These are phyloP conservation scores for Colletotrichum destructivum DNA, from an alignment of 2,329 filamentous ascomycete species.

Conservation along the genomic window DNA sequence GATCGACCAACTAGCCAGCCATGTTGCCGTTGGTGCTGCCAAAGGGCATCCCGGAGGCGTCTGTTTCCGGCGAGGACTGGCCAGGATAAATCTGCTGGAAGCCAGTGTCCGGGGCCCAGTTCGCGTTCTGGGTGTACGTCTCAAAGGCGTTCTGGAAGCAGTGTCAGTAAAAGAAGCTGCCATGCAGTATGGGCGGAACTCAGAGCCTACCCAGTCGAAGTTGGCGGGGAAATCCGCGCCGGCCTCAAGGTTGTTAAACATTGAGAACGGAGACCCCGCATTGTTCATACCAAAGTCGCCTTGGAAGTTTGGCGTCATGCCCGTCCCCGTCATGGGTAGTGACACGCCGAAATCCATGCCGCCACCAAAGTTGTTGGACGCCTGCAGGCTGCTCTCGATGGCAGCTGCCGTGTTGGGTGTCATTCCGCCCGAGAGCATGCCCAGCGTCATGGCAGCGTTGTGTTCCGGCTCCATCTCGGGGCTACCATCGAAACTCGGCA, in stretches of 20 bases:
- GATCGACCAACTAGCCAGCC: conserved; percentile 21
- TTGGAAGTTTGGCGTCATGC: conserved; percentile 56
- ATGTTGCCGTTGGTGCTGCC: conserved; percentile 26
- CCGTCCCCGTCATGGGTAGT: conserved; percentile 49
- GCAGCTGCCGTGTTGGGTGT: conserved; percentile 50
- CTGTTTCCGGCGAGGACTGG: conserved; percentile 37
- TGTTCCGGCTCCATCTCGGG: conserved; percentile 55
- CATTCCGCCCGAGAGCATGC: conserved; percentile 58
- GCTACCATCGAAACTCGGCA: conserved; percentile 45
- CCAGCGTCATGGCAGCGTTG: conserved; percentile 58
- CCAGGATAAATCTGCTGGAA: conserved; percentile 61
- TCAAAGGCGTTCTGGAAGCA: conserved; percentile 67
- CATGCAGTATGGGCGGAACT: not conserved
- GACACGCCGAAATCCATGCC: conserved; percentile 61
- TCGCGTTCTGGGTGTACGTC: conserved; percentile 69
- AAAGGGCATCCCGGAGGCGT: conserved; percentile 26
- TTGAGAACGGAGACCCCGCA: conserved; percentile 64
- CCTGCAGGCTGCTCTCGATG: conserved; percentile 51
- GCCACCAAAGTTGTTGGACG: conserved; percentile 59
- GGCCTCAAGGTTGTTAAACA: conserved; percentile 62
- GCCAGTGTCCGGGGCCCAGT: conserved; percentile 66
- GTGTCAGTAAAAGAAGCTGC: conserved; percentile 36
- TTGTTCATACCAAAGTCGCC: conserved; percentile 53
- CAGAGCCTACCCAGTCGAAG: conserved; percentile 71
- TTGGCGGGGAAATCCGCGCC: conserved; percentile 61